phyloP scores from a whole-genome alignment of 164 flowering plant genomes.

The Brasenia schreberi region DNA sequence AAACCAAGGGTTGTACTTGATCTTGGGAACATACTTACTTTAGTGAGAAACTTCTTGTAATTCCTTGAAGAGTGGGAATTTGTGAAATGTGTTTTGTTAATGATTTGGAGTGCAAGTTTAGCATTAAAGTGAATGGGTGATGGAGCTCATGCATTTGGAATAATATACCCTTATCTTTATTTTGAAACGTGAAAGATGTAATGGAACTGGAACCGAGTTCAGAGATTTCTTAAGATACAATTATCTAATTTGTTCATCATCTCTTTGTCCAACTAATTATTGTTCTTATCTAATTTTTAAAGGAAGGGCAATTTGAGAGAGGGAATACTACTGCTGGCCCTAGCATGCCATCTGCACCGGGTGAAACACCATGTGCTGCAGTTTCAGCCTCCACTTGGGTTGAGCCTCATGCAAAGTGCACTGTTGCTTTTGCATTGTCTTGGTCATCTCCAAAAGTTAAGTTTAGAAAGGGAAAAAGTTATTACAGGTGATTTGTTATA shows the following conservation, averaged over 20 bases:
- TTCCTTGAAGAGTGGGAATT: too few species aligned
- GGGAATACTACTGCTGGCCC: slow-evolving; percentile 49
- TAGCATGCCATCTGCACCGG: slow-evolving; percentile 67
- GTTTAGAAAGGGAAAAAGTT: slow-evolving; percentile 62
- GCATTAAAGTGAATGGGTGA: too few species aligned
- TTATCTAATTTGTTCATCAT: neutral
- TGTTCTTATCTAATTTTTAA: neutral
- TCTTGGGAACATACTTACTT: too few species aligned
- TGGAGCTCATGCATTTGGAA: too few species aligned
- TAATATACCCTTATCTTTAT: too few species aligned
- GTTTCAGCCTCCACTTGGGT: slow-evolving; percentile 93
- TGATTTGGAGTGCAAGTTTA: too few species aligned
- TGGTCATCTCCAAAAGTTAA: slow-evolving; percentile 90
- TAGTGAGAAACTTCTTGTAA: too few species aligned
- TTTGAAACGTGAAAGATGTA: too few species aligned
- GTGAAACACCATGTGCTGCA: slow-evolving; percentile 81
- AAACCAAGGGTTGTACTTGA: too few species aligned
- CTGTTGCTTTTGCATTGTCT: slow-evolving; percentile 70
- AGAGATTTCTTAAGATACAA: neutral
- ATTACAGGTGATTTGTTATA: slow-evolving; percentile 40
- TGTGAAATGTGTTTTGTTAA: too few species aligned
- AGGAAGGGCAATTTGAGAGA: slow-evolving; percentile 84
- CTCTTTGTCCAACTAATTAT: neutral
- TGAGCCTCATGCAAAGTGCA: slow-evolving; percentile 90
- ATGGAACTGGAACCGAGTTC: too few species aligned